Conservation (phyloP, 495 filamentous ascomycete species). For the Penicillium verhagenii region DNA sequence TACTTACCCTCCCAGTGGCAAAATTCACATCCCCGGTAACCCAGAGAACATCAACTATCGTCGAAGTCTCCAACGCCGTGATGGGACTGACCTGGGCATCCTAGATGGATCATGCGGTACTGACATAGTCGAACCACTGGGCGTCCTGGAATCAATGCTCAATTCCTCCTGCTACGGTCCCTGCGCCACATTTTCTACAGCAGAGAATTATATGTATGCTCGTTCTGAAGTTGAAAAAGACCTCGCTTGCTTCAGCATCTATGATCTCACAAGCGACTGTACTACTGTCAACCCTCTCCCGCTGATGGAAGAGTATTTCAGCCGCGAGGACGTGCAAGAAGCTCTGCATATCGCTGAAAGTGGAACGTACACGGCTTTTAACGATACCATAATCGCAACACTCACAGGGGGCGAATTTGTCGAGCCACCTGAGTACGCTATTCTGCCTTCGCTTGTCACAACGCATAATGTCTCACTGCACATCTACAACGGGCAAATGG, state of each 20-base stretch:
- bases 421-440: slow-evolving; percentile 27
- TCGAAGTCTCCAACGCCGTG: slow-evolving; percentile 12
- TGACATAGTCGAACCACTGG: slow-evolving; percentile 18
- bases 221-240: slow-evolving; percentile 7
- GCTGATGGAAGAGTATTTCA: slow-evolving; percentile 33
- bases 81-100: slow-evolving; percentile 6
- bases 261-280: slow-evolving; percentile 39
- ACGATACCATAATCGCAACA: slow-evolving; percentile 29
- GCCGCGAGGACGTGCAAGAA: slow-evolving; percentile 32
- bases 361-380: slow-evolving; percentile 31
- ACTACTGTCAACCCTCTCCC: slow-evolving; percentile 21
- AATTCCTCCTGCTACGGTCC: slow-evolving; percentile 39
- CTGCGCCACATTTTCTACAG: slow-evolving; percentile 41
- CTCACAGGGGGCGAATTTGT: slow-evolving; percentile 15
- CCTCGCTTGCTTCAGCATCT: slow-evolving; percentile 32
- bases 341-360: slow-evolving; percentile 31
- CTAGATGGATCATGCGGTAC: slow-evolving; percentile 24
- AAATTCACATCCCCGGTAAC: slow-evolving; percentile 36
- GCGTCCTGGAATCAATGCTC: slow-evolving; percentile 31
- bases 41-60: slow-evolving; percentile 36
- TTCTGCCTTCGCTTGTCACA: slow-evolving; percentile 36
- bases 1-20: slow-evolving; percentile 31
- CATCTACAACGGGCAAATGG: slow-evolving; percentile 40
- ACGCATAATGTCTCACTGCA: slow-evolving; percentile 36
- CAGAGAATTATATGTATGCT: slow-evolving; percentile 28